Conservation (phyloP, 2,329 filamentous ascomycete species). For the Sporothrix phasma region DNA sequence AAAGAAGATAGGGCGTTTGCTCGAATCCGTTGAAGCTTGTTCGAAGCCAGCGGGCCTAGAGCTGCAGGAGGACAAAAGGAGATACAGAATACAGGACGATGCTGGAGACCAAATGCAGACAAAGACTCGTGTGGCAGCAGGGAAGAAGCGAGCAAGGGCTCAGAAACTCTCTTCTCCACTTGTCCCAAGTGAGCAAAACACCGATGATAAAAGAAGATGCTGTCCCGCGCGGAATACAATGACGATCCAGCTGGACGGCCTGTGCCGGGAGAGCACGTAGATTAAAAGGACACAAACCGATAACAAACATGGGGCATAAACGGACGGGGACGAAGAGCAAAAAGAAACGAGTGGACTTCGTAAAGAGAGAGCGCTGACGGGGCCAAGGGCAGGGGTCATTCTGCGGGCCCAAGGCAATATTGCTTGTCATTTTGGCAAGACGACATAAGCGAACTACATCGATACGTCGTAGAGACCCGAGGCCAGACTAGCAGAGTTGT, state of each 20-base stretch:
- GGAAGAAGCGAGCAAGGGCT: neutral
- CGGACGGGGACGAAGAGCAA: neutral
- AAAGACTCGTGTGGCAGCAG: neutral
- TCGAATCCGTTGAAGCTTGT: too few species aligned
- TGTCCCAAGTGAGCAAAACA: neutral
- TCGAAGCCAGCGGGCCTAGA: neutral
- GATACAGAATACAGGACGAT: neutral
- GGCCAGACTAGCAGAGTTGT: neutral
- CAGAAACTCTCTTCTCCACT: neutral
- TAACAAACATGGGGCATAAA: neutral
- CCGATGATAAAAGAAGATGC: neutral
- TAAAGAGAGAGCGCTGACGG: neutral
- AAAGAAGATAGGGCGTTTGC: too few species aligned
- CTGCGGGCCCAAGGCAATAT: neutral
- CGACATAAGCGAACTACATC: neutral
- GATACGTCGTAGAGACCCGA: neutral
- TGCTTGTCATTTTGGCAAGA: constrained; percentile 1
- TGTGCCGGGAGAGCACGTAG: neutral
- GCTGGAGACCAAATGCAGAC: neutral
- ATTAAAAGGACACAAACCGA: neutral
- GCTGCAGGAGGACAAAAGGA: constrained; percentile 4
- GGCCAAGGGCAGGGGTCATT: neutral
- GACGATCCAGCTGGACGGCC: too few species aligned
- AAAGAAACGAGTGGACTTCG: too few species aligned
- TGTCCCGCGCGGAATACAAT: too few species aligned